Conservation (phyloP, 768 basidiomycete genomes). For the Kwoniella heveanensis region DNA sequence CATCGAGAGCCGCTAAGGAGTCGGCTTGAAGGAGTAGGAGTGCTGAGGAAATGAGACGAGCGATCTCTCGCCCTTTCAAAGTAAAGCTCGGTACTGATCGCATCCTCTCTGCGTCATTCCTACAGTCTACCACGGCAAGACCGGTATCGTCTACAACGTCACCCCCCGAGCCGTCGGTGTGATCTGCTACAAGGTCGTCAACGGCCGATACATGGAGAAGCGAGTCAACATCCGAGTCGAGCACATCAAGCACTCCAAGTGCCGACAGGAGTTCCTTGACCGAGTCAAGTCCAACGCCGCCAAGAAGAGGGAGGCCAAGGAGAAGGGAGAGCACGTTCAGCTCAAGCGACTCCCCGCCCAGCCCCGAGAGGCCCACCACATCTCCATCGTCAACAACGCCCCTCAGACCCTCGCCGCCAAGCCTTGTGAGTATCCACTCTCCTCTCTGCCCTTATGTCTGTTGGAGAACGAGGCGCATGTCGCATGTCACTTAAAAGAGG, state of each 20-base stretch:
- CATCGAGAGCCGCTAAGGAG: too few species aligned
- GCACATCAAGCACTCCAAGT: conserved; percentile 94
- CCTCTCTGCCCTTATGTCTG: too few species aligned
- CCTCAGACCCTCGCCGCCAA: conserved; percentile 92
- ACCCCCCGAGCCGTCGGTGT: conserved; percentile 92
- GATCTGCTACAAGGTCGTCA: conserved; percentile 97
- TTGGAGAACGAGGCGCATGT: too few species aligned
- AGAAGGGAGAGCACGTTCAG: conserved; percentile 83
- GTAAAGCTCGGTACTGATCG: too few species aligned
- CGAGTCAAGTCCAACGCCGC: conserved; percentile 89
- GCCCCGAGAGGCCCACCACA: conserved; percentile 76
- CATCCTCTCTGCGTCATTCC: too few species aligned
- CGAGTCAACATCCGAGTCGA: conserved; percentile 97
- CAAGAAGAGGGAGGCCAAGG: conserved; percentile 80
- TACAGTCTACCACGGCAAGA: conserved; percentile 68
- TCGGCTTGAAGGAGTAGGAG: too few species aligned
- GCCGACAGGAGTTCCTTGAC: conserved; percentile 95
- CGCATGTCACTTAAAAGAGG: too few species aligned
- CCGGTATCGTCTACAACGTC: conserved; percentile 98
- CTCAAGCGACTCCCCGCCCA: conserved; percentile 82
- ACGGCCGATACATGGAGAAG: conserved; percentile 98
- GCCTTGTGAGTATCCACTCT: conserved; percentile 60
- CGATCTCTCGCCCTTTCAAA: too few species aligned
- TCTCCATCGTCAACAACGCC: conserved; percentile 72
- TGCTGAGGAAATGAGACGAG: too few species aligned